These are phyloP conservation scores for rapeseed (Brassica napus) DNA, from an alignment of 345 rosid genomes.

Conservation along the genomic window Da-Ae NC_063445.1:52069501-52070000, in stretches of 20 bases:
- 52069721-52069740: too few species aligned
- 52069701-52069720: not conserved
- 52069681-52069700: not conserved
- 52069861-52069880: too few species aligned
- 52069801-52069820: too few species aligned
- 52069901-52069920: not conserved
- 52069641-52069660: not conserved
- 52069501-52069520: constrained; percentile 7
- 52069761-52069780: too few species aligned
- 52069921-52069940: not conserved
- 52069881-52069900: too few species aligned
- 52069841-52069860: too few species aligned
- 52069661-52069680: not conserved
- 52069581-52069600: not conserved
- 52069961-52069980: not conserved
- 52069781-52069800: too few species aligned
- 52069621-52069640: not conserved
- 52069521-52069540: constrained; percentile 62
- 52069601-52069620: not conserved
- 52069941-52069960: not conserved
- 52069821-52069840: too few species aligned
- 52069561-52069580: not conserved
- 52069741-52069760: too few species aligned
- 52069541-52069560: not conserved
- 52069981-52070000: not conserved